These are phyloP conservation scores for Gnomoniopsis smithogilvyi DNA, from an alignment of 2,329 filamentous ascomycete genomes.

Conservation along the genomic window DNA sequence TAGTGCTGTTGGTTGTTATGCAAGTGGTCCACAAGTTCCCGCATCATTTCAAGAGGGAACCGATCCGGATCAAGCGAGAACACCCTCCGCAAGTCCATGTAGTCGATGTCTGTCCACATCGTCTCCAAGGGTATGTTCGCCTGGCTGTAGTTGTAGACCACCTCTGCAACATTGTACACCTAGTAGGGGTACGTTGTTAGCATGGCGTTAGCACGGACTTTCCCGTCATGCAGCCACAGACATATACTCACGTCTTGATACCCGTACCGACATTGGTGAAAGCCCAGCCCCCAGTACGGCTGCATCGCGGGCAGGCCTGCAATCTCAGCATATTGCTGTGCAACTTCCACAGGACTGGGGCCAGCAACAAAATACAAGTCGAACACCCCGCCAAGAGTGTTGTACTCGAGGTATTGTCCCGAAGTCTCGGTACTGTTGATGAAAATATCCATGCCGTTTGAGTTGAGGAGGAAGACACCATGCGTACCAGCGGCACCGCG, in stretches of 20 bases:
- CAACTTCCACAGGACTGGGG: constrained; percentile 54
- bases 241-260: constrained; percentile 47
- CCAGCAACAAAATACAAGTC: constrained; percentile 68
- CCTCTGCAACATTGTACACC: constrained; percentile 61
- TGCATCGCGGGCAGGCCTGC: constrained; percentile 57
- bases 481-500: constrained; percentile 52
- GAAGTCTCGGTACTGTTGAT: constrained; percentile 59
- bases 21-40: constrained; percentile 62
- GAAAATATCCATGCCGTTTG: constrained; percentile 74
- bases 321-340: constrained; percentile 56
- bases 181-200: too few relatives aligned
- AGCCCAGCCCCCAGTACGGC: constrained; percentile 63
- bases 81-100: constrained; percentile 54
- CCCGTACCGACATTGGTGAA: constrained; percentile 63
- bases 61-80: constrained; percentile 64
- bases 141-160: constrained; percentile 63
- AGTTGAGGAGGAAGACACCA: constrained; percentile 69
- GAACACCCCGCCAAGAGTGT: constrained; percentile 71
- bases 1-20: constrained; percentile 67
- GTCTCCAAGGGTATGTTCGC: constrained; percentile 66
- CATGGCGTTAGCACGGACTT: too few relatives aligned
- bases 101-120: constrained; percentile 66
- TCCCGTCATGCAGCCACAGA: too few relatives aligned
- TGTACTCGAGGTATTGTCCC: constrained; percentile 74
- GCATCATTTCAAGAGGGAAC: constrained; percentile 60